Percentiles rank a stretch among this genome's conserved stretches.
Conservation (phyloP, 768 basidiomycete species). For the Lactifluus subvellereus region DNA sequence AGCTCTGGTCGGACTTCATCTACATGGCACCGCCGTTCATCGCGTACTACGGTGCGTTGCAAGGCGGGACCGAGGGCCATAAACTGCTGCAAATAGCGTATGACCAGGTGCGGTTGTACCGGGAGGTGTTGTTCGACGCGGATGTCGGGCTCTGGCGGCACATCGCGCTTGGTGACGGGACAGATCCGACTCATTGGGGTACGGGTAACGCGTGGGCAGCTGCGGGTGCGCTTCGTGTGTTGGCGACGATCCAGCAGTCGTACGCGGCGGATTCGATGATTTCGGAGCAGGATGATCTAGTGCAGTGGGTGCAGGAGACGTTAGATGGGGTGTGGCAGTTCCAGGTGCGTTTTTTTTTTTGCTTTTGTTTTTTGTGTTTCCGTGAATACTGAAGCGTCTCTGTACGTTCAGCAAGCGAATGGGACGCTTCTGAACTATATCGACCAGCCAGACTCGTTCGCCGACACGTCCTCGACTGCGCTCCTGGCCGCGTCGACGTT, state of each 20-base stretch:
- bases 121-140: constrained; percentile 41
- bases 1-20: constrained; percentile 54
- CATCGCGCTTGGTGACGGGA: constrained; percentile 41
- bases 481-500: constrained; percentile 52
- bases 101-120: constrained; percentile 51
- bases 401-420: constrained; percentile 32
- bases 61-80: constrained; percentile 33
- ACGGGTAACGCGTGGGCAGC: constrained; percentile 73
- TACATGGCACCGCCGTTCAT: constrained; percentile 65
- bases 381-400: not conserved
- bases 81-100: constrained; percentile 45
- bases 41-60: constrained; percentile 53
- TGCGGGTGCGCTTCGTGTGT: constrained; percentile 57
- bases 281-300: constrained; percentile 40
- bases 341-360: constrained; percentile 33
- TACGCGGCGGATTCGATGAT: constrained; percentile 33
- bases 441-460: constrained; percentile 44
- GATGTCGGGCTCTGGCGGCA: constrained; percentile 51
- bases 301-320: constrained; percentile 51
- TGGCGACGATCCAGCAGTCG: constrained; percentile 47
- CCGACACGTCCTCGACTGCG: constrained; percentile 51
- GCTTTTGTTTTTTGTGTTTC: not conserved
- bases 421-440: constrained; percentile 52
- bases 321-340: constrained; percentile 37
- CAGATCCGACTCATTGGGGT: constrained; percentile 51